A percentile compares a stretch with the other conserved stretches of the same genome.
phyloP scores from a whole-genome alignment of 257 asterid genomes.

The Phtheirospermum japonicum region DNA sequence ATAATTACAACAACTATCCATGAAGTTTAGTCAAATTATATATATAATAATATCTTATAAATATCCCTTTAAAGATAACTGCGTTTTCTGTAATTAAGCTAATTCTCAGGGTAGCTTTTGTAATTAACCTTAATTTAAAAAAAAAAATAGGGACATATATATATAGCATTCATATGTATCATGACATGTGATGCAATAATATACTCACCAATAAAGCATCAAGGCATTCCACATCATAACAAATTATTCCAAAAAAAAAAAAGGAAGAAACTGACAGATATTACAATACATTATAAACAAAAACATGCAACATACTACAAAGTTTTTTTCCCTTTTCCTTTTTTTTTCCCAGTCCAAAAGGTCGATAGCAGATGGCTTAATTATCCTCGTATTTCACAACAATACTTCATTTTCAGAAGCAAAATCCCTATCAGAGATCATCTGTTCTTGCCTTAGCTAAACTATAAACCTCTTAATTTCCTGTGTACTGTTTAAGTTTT shows the following conservation, averaged over 20 bases:
- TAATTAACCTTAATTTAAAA: too few species aligned
- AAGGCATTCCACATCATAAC: too few species aligned
- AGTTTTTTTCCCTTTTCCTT: neutral
- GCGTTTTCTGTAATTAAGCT: too few species aligned
- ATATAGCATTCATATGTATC: too few species aligned
- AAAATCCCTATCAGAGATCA: constrained; percentile 15
- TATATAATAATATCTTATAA: too few species aligned
- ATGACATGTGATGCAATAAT: too few species aligned
- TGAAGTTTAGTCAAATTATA: too few species aligned
- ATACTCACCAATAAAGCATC: too few species aligned
- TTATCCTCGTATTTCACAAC: constrained; percentile 25
- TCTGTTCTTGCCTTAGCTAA: constrained; percentile 24
- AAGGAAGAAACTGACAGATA: neutral
- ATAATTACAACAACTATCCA: too few species aligned
- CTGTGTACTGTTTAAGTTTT: constrained; percentile 28
- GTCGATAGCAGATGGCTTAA: constrained; percentile 18
- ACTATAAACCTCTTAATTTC: constrained; percentile 34
- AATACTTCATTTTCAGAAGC: constrained; percentile 23
- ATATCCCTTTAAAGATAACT: too few species aligned
- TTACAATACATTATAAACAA: constrained; percentile 27
- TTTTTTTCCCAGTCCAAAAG: constrained; percentile 21
- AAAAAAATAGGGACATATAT: too few species aligned
- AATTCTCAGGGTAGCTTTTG: too few species aligned
- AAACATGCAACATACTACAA: constrained; percentile 19
- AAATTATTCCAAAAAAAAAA: neutral